Percentiles rank a stretch among this genome's conserved stretches.
phyloP scores from a whole-genome alignment of 495 filamentous ascomycete genomes.

The Mycothermus thermophilus region DNA sequence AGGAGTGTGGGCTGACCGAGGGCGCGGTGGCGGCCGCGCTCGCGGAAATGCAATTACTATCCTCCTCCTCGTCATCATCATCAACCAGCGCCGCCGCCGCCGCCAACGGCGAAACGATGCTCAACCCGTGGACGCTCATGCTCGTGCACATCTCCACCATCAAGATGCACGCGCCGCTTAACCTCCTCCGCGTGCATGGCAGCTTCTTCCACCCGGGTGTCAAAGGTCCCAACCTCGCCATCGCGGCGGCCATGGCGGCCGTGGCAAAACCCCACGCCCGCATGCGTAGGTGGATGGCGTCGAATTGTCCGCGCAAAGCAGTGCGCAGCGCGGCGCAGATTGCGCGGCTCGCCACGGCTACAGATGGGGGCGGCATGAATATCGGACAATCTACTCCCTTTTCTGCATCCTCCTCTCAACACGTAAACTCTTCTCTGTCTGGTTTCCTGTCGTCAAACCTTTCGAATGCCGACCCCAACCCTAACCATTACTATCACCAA shows the following conservation, averaged over 20 bases:
- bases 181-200: slow-evolving; percentile 11
- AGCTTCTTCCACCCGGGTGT: slow-evolving; percentile 11
- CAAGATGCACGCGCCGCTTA: slow-evolving; percentile 18
- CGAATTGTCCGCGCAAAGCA: slow-evolving; percentile 10
- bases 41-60: slow-evolving; percentile 1
- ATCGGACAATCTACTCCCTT: too few relatives aligned
- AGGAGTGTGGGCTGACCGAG: slow-evolving; percentile 9
- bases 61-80: too few relatives aligned
- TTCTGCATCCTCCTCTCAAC: too few relatives aligned
- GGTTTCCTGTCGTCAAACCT: too few relatives aligned
- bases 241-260: slow-evolving; percentile 8
- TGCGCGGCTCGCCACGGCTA: slow-evolving; percentile 12
- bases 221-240: slow-evolving; percentile 2
- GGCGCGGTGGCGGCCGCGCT: too few relatives aligned
- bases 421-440: too few relatives aligned
- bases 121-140: slow-evolving; percentile 14
- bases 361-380: not conserved
- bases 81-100: too few relatives aligned
- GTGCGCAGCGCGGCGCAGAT: slow-evolving; percentile 19
- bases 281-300: slow-evolving; percentile 14
- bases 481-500: too few relatives aligned
- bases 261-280: slow-evolving; percentile 14
- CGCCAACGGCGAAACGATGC: not conserved
- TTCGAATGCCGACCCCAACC: too few relatives aligned
- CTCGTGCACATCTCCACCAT: slow-evolving; percentile 17